These are phyloP conservation scores for Suhomyces chickasaworum DNA, from an alignment of 1,139 yeast species.

Conservation along the genomic window DNA sequence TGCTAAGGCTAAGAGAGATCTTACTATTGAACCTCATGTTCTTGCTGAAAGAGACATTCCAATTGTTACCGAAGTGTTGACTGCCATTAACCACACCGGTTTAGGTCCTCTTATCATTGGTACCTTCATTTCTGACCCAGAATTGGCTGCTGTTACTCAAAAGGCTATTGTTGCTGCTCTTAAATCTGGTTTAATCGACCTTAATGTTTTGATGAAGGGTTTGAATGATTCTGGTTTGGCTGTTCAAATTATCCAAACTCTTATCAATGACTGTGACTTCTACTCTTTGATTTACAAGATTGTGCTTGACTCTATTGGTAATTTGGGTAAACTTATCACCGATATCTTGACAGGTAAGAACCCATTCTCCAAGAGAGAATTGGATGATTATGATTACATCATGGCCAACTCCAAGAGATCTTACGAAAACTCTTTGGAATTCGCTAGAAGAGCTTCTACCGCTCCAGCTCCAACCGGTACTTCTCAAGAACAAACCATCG, in stretches of 20 bases:
- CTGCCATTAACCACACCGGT: conserved; percentile 40
- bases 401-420: conserved; percentile 13
- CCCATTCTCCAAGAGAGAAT: conserved; percentile 25
- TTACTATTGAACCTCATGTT: conserved; percentile 24
- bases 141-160: conserved; percentile 34
- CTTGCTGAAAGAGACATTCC: conserved; percentile 41
- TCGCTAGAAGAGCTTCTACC: conserved; percentile 13
- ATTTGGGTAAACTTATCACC: conserved; percentile 34
- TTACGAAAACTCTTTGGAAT: conserved; percentile 7
- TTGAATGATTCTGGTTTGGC: conserved; percentile 50
- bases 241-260: conserved; percentile 37
- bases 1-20: conserved; percentile 32
- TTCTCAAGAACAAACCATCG: conserved; percentile 21
- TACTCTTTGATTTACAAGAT: conserved; percentile 44
- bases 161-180: conserved; percentile 33
- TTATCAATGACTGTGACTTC: conserved; percentile 45
- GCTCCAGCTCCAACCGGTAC: conserved; percentile 4
- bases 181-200: conserved; percentile 37
- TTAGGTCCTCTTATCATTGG: conserved; percentile 42
- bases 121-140: conserved; percentile 36
- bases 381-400: conserved; percentile 11
- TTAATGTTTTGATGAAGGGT: conserved; percentile 43
- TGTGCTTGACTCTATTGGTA: conserved; percentile 34
- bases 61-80: conserved; percentile 47
- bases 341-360: conserved; percentile 24